Base-by-base conservation (phyloP, 1,284 basidiomycete species). In the Schizophyllum commune region DNA sequence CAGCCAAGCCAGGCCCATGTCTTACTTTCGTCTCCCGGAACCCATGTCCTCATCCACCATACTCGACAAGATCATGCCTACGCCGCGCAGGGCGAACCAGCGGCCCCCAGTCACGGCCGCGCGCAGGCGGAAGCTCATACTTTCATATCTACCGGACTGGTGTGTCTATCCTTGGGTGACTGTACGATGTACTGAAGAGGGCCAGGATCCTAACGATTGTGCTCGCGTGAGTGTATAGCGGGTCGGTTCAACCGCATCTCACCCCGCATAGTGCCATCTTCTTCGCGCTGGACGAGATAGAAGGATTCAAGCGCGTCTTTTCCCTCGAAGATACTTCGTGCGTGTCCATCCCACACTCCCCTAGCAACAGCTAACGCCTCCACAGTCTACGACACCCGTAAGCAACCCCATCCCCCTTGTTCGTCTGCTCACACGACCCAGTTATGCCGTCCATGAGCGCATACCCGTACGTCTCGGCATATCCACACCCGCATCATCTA, bases 271-370 rank as follows among this genome's bases (percentile, higher is more conserved):
- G 91, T 58, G 82, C 77, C 1, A 67, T 84, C 0, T 88, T 93
- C 70, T 85, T 86, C 69, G 79, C 84, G 7, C 74, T 96, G 17
- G 83, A 93, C 69, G 76, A 80, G 22, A 79, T 94, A 1, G 78
- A 87, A 56, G 96, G 96, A 4, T 96, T 90, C 74, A 84, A 89
- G 67, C 79, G 96, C 60, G 83, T 86, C 60, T 97, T 97, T 74
- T 94, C 91, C 0, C 75, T 96, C 13, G 78, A 80, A 51, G 94
- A 97, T 72, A 86, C 86, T 11, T 86, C 91, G 79, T 91, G 68
- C 61, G 86, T 75, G 33, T 34, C 51, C 39, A 32, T 39, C 53
- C 58, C 57, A 57, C 57, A 58, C 22, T n/a, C 20, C 53, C 19
- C 53, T 60, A 57, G 32, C 20, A 13, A 33, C 55, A 22, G 59